Evolutionary conservation across 495 filamentous ascomycete genomes (phyloP), one percentile per base, ranked within the genome.

Genomic region (Hamigera avellanea): DNA sequence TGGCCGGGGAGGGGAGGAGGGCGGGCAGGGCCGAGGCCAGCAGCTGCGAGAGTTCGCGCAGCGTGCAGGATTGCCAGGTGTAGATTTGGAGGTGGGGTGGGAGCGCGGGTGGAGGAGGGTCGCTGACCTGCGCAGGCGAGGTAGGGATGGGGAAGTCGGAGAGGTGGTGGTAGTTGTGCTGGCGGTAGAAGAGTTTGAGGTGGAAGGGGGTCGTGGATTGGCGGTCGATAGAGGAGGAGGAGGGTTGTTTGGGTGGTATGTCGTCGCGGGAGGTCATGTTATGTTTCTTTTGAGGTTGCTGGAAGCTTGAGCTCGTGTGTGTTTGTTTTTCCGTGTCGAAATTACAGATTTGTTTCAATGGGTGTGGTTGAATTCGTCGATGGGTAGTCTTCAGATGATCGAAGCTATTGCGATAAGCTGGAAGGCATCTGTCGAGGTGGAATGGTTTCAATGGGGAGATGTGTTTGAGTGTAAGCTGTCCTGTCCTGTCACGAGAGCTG

Each of bases 131-230:
- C 32, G 45, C 38, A 10, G 47, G 19, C 6, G 33, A 15, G 3
- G 33, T 23, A 6, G 48, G 33, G 14, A 44, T 32, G 14, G 51
- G 45, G 37, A 60, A 62, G 50, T 63, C 57, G 32, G 57, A 53
- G 26, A 62, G 51, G 26, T 72, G 68, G 66, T 88, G 82, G 48
- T 80, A 93, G 29, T 68, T 69, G 48, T 78, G 74, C 6, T 62
- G 69, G 40, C 78, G 72, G 62, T 93, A 93, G 67, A 89, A 95
- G 46, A 95, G 75, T 54, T 83, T 89, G 12, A 98, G 69, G 50
- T 88, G 76, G 66, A 95, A 94, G 26, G 91, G 91, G 1, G 81
- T 76, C 21, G 80, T 86, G 27, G 74, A 67, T 62, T 86, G 76
- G 53, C 86, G 76, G 60, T 86, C 75, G 41, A 80, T 54, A 17